Evolutionary conservation across 2,329 filamentous ascomycete species (phyloP), one percentile per base, ranked within the genome.

Genomic region (Botrytis paeoniae): DNA sequence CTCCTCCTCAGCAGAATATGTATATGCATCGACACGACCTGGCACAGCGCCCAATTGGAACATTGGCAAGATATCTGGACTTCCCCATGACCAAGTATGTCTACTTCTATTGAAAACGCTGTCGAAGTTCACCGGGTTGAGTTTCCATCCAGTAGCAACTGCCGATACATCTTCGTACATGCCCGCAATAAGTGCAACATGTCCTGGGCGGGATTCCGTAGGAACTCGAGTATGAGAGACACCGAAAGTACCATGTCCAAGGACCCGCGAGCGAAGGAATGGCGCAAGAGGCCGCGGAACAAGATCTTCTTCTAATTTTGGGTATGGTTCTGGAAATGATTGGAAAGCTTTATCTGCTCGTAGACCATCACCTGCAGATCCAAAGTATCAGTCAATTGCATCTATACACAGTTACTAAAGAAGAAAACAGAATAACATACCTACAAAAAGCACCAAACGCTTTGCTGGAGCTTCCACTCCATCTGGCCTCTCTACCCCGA

Each of bases 81-180:
- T 98, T 3, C 96, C 96, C 96, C 96, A 99, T 82, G 95, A 97
- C 96, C 96, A 99, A 12, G 97, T 99, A 83, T 99, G 97, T 63
- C 92, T 87, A 81, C 95, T 98, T 75, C 93, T 90, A 82, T 99
- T 99, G 88, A 99, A 99, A 18, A 99, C 94, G 80, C 95, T 98
- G 84, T 99, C 96, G 80, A 99, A 99, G 81, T 98, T 93, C 80
- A 99, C 96, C 0, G 96, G 96, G 81, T 99, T 99, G 78, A 98
- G 85, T 84, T 99, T 98, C 96, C 96, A 99, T 25, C 96, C 96
- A 1, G 97, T 99, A 43, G 93, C 97, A 32, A 99, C 96, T 3
- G 96, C 93, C 48, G 96, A 98, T 1, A 99, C 96, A 85, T 99
- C 96, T 83, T 99, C 96, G 81, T 99, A 99, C 54, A 99, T 84